Percentiles rank a stretch among this genome's conserved stretches.
These are phyloP conservation scores for Verticillium tricorpus DNA, from an alignment of 2,329 filamentous ascomycete genomes.

Conservation along the genomic window DNA sequence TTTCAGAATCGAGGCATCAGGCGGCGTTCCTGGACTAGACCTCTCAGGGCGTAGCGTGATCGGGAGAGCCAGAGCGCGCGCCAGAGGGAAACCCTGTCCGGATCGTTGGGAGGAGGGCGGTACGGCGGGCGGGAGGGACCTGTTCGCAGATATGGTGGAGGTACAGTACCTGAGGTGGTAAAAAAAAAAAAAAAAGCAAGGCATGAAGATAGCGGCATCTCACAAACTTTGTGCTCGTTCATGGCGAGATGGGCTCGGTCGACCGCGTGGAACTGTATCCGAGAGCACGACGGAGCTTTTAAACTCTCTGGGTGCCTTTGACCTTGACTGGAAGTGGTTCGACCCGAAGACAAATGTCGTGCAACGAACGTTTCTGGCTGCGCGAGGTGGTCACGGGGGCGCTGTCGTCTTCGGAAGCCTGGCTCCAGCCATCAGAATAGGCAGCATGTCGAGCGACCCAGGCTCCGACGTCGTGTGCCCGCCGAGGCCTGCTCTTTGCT, in stretches of 20 bases:
- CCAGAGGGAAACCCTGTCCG: neutral
- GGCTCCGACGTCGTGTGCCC: neutral
- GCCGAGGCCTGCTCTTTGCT: neutral
- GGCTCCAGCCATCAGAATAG: neutral
- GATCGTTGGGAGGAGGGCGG: neutral
- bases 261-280: neutral
- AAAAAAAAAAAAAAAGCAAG: neutral
- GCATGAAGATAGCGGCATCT: neutral
- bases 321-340: neutral
- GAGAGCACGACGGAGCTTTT: neutral
- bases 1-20: neutral
- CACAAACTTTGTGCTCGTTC: neutral
- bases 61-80: neutral
- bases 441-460: neutral
- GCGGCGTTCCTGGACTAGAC: neutral
- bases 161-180: neutral
- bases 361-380: neutral
- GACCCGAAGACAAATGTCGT: neutral
- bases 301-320: neutral
- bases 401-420: neutral
- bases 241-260: neutral
- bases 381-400: neutral
- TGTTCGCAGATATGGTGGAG: neutral
- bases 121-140: neutral
- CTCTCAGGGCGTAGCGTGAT: neutral